Evolutionary conservation across 495 filamentous ascomycete genomes (phyloP).

Genomic region (Sordaria brevicollis): DNA sequence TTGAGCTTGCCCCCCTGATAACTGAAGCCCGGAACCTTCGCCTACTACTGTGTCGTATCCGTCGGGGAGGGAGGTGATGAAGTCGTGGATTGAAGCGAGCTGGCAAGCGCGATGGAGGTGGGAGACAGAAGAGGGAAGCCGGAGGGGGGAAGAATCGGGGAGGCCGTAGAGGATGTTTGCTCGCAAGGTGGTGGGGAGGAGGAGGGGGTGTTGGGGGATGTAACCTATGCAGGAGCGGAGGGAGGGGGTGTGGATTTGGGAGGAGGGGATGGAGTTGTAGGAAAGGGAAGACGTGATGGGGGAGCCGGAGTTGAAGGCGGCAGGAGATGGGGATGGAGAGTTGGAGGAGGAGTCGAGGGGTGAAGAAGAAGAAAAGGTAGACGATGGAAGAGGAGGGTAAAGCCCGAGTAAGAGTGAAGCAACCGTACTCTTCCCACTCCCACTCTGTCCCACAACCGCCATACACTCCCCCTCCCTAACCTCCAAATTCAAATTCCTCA

Average conservation of each 20-base stretch:
- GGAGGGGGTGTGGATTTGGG: conserved; percentile 44
- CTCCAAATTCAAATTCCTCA: conserved; percentile 50
- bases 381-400: conserved; percentile 13
- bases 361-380: conserved; percentile 3
- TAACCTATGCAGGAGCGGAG: conserved; percentile 62
- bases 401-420: conserved; percentile 54
- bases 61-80: conserved; percentile 58
- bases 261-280: conserved; percentile 45
- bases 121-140: conserved; percentile 5
- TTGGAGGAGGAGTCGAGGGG: not conserved
- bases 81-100: conserved; percentile 68
- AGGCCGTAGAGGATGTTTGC: conserved; percentile 80
- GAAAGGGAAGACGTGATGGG: conserved; percentile 45
- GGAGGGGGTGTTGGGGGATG: conserved; percentile 66
- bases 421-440: conserved; percentile 84
- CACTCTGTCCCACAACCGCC: conserved; percentile 73
- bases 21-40: conserved; percentile 54
- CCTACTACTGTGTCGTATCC: conserved; percentile 72
- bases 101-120: conserved; percentile 50
- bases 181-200: conserved; percentile 63
- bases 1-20: conserved; percentile 83
- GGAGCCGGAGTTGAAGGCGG: not conserved
- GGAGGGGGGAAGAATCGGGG: conserved; percentile 28
- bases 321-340: conserved; percentile 10
- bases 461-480: conserved; percentile 51